Percentiles rank a stretch among this genome's conserved stretches.
Conservation (phyloP, 2,329 filamentous ascomycete genomes). For the Fusarium transvaalense region DNA sequence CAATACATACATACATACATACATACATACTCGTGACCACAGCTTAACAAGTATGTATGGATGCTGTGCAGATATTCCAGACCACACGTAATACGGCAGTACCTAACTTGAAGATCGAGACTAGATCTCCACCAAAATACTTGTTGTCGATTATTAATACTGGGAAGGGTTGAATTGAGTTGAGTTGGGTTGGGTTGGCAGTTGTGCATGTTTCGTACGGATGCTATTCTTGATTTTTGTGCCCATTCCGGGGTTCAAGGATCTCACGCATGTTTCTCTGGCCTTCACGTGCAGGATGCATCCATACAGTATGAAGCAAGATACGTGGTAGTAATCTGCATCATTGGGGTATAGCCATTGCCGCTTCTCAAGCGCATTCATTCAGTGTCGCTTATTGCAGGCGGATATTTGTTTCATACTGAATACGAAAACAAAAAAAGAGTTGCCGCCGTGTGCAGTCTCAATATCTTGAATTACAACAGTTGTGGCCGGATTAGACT, state of each 20-base stretch:
- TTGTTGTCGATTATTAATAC: slow-evolving; percentile 6
- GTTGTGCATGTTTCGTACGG: slow-evolving; percentile 30
- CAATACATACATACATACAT: too few species aligned
- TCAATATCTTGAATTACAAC: background rate
- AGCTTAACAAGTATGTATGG: background rate
- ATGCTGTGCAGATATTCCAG: background rate
- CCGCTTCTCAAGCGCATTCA: slow-evolving; percentile 2
- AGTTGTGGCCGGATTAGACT: slow-evolving; percentile 20
- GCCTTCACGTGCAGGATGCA: slow-evolving; percentile 15
- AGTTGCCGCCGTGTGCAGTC: slow-evolving; percentile 33
- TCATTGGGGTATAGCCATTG: background rate
- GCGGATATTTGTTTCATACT: slow-evolving; percentile 26
- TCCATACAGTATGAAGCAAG: background rate
- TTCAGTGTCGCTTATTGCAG: slow-evolving; percentile 24
- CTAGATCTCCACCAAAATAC: background rate
- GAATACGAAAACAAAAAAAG: slow-evolving; percentile 33
- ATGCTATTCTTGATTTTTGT: slow-evolving; percentile 31
- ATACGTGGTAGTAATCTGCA: background rate
- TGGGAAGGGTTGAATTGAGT: too few species aligned
- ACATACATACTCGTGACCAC: slow-evolving; percentile 3
- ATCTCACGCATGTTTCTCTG: slow-evolving; percentile 21
- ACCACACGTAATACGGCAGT: background rate
- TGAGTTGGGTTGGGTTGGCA: background rate
- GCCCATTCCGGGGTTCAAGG: slow-evolving; percentile 15
- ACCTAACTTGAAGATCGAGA: background rate